phyloP scores from a whole-genome alignment of 371 early-diverging fungal species.

The Choanephora cucurbitarum region DNA sequence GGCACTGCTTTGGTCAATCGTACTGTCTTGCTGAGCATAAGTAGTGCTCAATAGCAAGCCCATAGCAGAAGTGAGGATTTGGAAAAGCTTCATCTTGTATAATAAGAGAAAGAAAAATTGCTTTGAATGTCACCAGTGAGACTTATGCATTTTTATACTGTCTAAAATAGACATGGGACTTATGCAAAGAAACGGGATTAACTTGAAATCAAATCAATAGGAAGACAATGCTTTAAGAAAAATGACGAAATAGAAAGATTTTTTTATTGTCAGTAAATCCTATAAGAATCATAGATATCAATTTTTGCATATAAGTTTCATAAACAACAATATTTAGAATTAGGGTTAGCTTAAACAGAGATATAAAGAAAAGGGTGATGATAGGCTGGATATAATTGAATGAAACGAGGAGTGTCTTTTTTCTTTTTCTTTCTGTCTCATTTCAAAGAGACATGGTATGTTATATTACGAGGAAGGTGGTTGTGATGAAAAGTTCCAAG shows the following conservation, averaged over 20 bases:
- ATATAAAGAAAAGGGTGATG: too few relatives aligned
- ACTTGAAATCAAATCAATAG: background rate
- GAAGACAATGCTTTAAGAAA: background rate
- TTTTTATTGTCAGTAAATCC: too few relatives aligned
- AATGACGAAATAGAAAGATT: background rate
- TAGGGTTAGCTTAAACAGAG: too few relatives aligned
- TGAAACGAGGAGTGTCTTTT: background rate
- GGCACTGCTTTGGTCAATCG: background rate
- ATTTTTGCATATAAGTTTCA: too few relatives aligned
- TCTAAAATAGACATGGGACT: background rate
- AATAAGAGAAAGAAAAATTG: background rate
- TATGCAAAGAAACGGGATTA: background rate
- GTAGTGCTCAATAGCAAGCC: constrained; percentile 1
- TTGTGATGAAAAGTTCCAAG: constrained; percentile 12
- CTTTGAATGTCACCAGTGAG: too few relatives aligned
- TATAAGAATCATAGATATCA: too few relatives aligned
- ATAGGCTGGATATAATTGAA: too few relatives aligned
- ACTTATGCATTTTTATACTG: too few relatives aligned
- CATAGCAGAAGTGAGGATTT: constrained; percentile 5
- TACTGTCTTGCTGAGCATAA: background rate
- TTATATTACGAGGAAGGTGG: background rate
- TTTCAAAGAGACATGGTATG: background rate
- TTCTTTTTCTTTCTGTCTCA: background rate
- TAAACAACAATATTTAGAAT: too few relatives aligned
- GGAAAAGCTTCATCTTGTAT: constrained; percentile 11